Conservation (phyloP, 495 filamentous ascomycete species). For the Lepraria neglecta region DNA sequence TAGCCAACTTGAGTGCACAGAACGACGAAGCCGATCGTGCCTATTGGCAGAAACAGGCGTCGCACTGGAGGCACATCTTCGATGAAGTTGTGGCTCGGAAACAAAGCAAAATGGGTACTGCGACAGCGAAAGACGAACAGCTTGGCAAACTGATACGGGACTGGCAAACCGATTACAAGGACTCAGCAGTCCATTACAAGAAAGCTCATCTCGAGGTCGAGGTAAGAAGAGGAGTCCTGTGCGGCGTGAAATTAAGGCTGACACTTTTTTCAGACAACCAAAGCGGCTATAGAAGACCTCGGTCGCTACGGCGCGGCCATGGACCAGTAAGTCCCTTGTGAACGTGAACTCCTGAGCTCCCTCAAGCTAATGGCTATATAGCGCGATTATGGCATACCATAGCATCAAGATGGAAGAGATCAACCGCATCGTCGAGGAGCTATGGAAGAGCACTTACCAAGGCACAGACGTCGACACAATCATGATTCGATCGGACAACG, state of each 20-base stretch:
- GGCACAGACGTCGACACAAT: constrained; percentile 97
- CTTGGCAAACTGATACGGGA: constrained; percentile 61
- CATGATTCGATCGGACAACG: constrained; percentile 84
- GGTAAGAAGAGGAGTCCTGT: constrained; percentile 21
- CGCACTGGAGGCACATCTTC: constrained; percentile 53
- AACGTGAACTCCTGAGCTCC: not conserved
- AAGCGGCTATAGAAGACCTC: constrained; percentile 85
- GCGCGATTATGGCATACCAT: constrained; percentile 94
- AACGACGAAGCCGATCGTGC: constrained; percentile 78
- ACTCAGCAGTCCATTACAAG: constrained; percentile 74
- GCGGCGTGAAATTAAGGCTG: not conserved
- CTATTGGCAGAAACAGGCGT: constrained; percentile 62
- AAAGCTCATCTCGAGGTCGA: constrained; percentile 86
- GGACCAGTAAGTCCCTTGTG: constrained; percentile 52
- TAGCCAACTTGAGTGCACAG: constrained; percentile 67
- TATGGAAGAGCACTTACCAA: constrained; percentile 95
- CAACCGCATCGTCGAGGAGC: constrained; percentile 86
- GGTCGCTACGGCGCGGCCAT: constrained; percentile 71
- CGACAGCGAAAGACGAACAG: constrained; percentile 77
- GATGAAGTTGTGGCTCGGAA: constrained; percentile 55
- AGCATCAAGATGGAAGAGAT: constrained; percentile 97
- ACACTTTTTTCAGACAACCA: constrained; percentile 53
- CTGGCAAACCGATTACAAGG: constrained; percentile 80
- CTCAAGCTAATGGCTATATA: constrained; percentile 21
- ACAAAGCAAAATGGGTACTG: constrained; percentile 59